phyloP scores from a whole-genome alignment of 2,329 filamentous ascomycete species.

The Fusarium drepaniforme region DNA sequence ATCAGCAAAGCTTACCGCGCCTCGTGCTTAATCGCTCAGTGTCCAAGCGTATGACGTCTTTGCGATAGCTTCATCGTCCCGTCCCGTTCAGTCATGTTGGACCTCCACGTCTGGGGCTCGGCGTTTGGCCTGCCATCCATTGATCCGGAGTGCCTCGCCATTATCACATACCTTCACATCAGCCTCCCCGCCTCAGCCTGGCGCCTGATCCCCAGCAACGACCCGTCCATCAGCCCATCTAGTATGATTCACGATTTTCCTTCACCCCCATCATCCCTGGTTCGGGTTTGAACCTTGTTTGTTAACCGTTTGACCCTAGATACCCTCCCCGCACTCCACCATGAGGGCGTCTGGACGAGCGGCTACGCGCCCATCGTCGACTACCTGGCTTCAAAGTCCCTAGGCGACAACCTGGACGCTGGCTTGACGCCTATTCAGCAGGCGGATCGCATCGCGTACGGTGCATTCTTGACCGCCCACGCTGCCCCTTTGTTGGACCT shows the following conservation, averaged over 20 bases:
- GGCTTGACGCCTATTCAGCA: constrained; percentile 53
- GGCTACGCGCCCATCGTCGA: constrained; percentile 72
- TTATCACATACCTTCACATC: constrained; percentile 80
- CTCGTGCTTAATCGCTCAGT: constrained; percentile 5
- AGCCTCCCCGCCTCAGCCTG: constrained; percentile 71
- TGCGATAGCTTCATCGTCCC: constrained; percentile 22
- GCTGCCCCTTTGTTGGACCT: constrained; percentile 86
- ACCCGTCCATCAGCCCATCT: constrained; percentile 77
- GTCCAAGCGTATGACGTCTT: constrained; percentile 20
- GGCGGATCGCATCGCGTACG: constrained; percentile 65
- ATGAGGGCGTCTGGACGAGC: constrained; percentile 65
- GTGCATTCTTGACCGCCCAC: constrained; percentile 79
- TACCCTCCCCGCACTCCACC: constrained; percentile 66
- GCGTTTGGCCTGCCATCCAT: constrained; percentile 91
- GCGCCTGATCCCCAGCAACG: constrained; percentile 79
- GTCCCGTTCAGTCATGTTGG: constrained; percentile 51
- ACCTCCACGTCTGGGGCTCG: constrained; percentile 91
- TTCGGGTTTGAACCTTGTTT: constrained; percentile 27
- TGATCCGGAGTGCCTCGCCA: constrained; percentile 89
- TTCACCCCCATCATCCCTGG: constrained; percentile 14
- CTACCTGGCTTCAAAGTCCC: constrained; percentile 61
- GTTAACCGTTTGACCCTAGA: constrained; percentile 54
- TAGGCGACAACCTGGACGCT: constrained; percentile 54
- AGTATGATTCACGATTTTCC: constrained; percentile 62
- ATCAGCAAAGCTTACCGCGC: constrained; percentile 3